Evolutionary conservation across 2,329 filamentous ascomycete genomes (phyloP).

Genomic region (Colletotrichum graminicola): DNA sequence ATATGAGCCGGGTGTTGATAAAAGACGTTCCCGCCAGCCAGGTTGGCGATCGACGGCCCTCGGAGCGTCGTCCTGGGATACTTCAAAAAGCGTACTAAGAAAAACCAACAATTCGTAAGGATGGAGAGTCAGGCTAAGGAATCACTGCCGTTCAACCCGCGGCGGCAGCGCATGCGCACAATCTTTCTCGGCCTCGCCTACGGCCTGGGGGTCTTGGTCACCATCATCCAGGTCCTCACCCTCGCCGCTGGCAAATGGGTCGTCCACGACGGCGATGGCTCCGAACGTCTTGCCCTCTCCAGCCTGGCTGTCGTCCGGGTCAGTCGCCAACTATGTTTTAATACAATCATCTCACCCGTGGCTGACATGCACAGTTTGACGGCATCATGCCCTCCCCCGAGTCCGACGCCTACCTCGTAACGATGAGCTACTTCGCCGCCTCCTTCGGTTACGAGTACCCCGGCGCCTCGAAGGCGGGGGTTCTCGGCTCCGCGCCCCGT

Average conservation of each 20-base stretch:
- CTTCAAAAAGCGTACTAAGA: too few relatives aligned
- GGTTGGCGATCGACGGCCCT: background rate
- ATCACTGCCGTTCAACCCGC: background rate
- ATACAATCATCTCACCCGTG: background rate
- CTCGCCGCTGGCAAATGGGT: conserved; percentile 31
- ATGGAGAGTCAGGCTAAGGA: background rate
- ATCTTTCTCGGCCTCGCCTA: conserved; percentile 16
- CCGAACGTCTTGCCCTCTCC: conserved; percentile 22
- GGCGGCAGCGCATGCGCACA: conserved; percentile 14
- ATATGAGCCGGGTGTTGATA: background rate
- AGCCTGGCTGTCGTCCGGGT: conserved; percentile 29
- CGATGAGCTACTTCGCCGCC: conserved; percentile 36
- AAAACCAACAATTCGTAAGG: background rate
- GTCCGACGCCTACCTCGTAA: conserved; percentile 29
- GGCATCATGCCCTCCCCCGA: conserved; percentile 32
- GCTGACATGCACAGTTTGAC: conserved; percentile 26
- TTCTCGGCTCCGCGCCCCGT: conserved; percentile 17
- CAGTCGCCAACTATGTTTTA: background rate
- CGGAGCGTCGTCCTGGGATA: background rate
- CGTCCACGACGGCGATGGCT: background rate
- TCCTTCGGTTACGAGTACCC: conserved; percentile 41
- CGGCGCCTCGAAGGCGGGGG: conserved; percentile 13
- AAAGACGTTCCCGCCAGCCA: background rate
- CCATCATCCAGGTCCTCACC: conserved; percentile 23
- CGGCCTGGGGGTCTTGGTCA: background rate